A percentile compares a stretch with the other conserved stretches of the same genome.
These are phyloP conservation scores for Hymenoscyphus scutula DNA, from an alignment of 2,329 filamentous ascomycete genomes.

Conservation along the genomic window DNA sequence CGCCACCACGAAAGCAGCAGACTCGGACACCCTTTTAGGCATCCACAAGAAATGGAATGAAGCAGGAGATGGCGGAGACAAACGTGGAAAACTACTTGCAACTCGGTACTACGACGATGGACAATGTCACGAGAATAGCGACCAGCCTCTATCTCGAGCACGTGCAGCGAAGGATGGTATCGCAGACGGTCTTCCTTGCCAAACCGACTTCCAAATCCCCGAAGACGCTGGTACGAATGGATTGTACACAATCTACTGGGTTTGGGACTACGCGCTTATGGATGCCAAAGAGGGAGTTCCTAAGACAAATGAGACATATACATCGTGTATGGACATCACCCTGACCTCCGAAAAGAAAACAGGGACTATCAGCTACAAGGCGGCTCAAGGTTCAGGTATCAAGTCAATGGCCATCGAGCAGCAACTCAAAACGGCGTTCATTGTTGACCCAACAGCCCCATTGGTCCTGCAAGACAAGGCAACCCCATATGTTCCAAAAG, in stretches of 20 bases:
- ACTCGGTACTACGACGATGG: slow-evolving; percentile 85
- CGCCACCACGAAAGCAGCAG: slow-evolving; percentile 60
- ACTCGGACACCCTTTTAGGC: slow-evolving; percentile 51
- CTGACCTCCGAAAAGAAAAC: slow-evolving; percentile 26
- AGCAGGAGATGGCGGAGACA: slow-evolving; percentile 77
- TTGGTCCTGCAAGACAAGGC: slow-evolving; percentile 1
- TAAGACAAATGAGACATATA: slow-evolving; percentile 56
- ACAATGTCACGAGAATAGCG: slow-evolving; percentile 80
- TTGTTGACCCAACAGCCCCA: slow-evolving; percentile 12
- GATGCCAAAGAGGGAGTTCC: slow-evolving; percentile 42
- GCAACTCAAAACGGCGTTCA: slow-evolving; percentile 14
- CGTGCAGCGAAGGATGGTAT: slow-evolving; percentile 54
- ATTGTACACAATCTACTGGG: slow-evolving; percentile 85
- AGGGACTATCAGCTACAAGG: slow-evolving; percentile 1
- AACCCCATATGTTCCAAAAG: background rate
- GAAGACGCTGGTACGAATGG: slow-evolving; percentile 58
- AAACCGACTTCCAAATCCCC: slow-evolving; percentile 77
- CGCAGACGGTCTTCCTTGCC: slow-evolving; percentile 63
- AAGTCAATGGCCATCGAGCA: slow-evolving; percentile 8
- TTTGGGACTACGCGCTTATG: slow-evolving; percentile 87
- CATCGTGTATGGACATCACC: slow-evolving; percentile 54
- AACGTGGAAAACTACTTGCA: slow-evolving; percentile 71
- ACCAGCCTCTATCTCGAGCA: slow-evolving; percentile 51
- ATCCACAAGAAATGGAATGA: slow-evolving; percentile 77
- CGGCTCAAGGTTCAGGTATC: background rate